Evolutionary conservation across 108 stramenopile genomes (phyloP), one percentile per base, ranked within the genome.

Genomic region (Stephanodiscus triporus): DNA sequence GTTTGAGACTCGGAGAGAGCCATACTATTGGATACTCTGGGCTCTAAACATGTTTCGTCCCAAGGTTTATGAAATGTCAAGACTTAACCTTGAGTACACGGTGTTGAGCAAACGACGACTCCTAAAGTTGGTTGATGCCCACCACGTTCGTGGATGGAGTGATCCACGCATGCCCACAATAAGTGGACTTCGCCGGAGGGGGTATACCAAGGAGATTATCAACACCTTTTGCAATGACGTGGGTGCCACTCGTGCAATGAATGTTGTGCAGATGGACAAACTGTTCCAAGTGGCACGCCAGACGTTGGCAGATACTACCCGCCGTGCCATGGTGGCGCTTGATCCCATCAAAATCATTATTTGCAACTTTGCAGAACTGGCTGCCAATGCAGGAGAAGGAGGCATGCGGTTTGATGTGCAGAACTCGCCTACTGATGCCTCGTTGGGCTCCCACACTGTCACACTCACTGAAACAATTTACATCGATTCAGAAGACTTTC

Each of bases 101-200:
- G 97, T 99, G 23, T 85, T 99, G 48, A 94, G 92, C 49, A 99
- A 99, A 82, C 89, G 99, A 34, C 89, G 94, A 68, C 85, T 99
- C 27, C 81, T 98, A 66, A 97, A 98, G 73, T 86, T 99, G 37
- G 98, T 99, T 6, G 78, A 90, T 63, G 74, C 67, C 16, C 67
- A 86, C 0, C 62, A 74, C 56, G 96, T 97, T 6, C 74, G 89
- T 17, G 98, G 98, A 30, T 99, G 99, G 99, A 92, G 97, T 75
- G 99, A 99, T 85, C 98, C 98, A 23, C 90, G 99, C 23, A 98
- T 99, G 98, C 98, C 98, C 29, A 99, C 99, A 23, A 84, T 97
- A 60, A 89, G 90, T 56, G 98, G 99, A 19, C 73, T 98, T 19
- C 83, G 99, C 24, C 87, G 99, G 57, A 84, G 99, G 32, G 99